Conservation (phyloP, 345 rosid genomes). For the Raphanus sativus region DNA sequence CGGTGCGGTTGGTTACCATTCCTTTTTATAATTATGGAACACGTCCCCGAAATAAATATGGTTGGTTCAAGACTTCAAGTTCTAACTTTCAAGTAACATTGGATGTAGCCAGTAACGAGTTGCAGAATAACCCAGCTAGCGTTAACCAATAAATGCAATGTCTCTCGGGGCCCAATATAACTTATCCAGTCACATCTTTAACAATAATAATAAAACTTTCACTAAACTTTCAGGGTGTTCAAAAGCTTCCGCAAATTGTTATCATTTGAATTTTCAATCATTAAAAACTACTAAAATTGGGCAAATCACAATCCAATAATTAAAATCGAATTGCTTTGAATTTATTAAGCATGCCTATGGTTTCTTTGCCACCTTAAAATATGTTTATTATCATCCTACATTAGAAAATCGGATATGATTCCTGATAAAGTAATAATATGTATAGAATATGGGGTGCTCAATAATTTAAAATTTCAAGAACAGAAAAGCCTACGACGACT, state of each 20-base stretch:
- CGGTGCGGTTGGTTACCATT: no score
- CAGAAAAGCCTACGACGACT: constrained; percentile 17
- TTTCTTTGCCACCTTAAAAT: neutral
- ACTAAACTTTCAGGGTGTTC: neutral
- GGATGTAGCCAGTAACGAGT: neutral
- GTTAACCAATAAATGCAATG: constrained; percentile 8
- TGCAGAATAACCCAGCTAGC: constrained; percentile 11
- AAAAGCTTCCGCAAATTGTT: neutral
- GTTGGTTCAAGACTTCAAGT: no score
- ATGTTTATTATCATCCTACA: no score
- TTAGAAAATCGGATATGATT: neutral
- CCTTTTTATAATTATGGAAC: no score
- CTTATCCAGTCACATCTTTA: constrained; percentile 6
- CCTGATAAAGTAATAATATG: neutral
- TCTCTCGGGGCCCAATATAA: constrained; percentile 23
- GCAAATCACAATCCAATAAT: neutral
- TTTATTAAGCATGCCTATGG: neutral
- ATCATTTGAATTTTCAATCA: neutral
- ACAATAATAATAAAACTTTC: neutral
- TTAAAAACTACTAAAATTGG: neutral
- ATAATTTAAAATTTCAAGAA: neutral
- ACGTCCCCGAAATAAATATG: no score
- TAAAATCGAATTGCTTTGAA: neutral
- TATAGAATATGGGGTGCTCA: constrained; percentile 4
- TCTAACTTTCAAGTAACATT: no score